A percentile compares a stretch with the other conserved stretches of the same genome.
Evolutionary conservation across 1,139 yeast species (phyloP).

Genomic region (Arxiozyma telluris): DNA sequence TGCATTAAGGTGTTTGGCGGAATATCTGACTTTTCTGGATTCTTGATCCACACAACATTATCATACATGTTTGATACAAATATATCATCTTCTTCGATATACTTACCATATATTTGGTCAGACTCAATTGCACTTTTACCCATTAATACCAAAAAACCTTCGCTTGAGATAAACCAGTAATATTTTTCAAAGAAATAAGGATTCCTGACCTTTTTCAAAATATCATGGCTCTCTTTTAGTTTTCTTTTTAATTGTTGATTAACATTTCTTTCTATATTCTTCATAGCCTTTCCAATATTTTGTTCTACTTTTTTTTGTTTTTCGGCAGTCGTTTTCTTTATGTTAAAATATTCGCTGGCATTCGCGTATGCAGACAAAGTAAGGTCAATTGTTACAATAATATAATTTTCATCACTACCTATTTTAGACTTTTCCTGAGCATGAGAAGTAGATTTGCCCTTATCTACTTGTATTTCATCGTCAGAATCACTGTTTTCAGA

Average conservation of each 20-base stretch:
- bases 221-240: slow-evolving; percentile 55
- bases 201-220: slow-evolving; percentile 55
- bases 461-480: slow-evolving; percentile 8
- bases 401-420: slow-evolving; percentile 3
- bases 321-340: slow-evolving; percentile 64
- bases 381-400: slow-evolving; percentile 58
- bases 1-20: slow-evolving; percentile 86
- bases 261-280: slow-evolving; percentile 76
- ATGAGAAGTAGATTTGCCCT: slow-evolving; percentile 3
- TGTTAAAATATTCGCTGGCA: slow-evolving; percentile 77
- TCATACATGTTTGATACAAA: slow-evolving; percentile 74
- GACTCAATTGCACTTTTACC: slow-evolving; percentile 80
- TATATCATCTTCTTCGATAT: slow-evolving; percentile 62
- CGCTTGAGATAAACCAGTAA: slow-evolving; percentile 84
- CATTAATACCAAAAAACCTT: slow-evolving; percentile 78
- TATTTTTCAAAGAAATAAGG: slow-evolving; percentile 92
- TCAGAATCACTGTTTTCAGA: slow-evolving; percentile 11
- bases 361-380: slow-evolving; percentile 77
- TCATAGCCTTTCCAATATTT: slow-evolving; percentile 69
- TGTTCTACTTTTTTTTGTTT: slow-evolving; percentile 77
- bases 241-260: slow-evolving; percentile 60
- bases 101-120: slow-evolving; percentile 74
- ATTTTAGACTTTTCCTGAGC: slow-evolving; percentile 7
- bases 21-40: slow-evolving; percentile 42
- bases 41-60: slow-evolving; percentile 66